Base-by-base conservation (phyloP, 257 asterid species). In the Sherardia arvensis region DNA sequence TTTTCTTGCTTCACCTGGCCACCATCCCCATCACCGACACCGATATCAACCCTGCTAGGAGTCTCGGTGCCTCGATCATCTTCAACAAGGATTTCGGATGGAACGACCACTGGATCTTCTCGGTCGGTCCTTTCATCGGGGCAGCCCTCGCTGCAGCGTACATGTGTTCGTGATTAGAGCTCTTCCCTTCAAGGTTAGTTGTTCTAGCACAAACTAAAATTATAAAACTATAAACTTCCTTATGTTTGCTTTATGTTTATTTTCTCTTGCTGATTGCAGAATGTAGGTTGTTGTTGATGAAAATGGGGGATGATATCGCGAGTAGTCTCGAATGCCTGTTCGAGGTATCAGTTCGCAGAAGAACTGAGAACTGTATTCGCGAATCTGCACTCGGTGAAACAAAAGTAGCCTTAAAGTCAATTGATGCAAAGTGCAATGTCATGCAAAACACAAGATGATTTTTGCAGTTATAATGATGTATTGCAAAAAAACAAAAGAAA, bases 111-210 rank as follows among this genome's bases (percentile, higher is more conserved):
- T 83, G 91, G 91, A 80, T 83, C 5, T 86, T 86, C 79, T 86
- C 90, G 94, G 88, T 83, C 34, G 94, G 94, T n/a, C 94, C 94
- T 8, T 78, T 86, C 63, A 7, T 86, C 4, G 94, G 94, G 73
- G 94, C 94, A 36, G 84, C 84, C 20, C 75, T 77, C 33, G 94
- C 94, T 17, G 88, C 94, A 18, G 51, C 83, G 71, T 86, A 86
- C 94, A 86, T 47, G 83, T 81, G 20, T 79, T 66, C 65, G 71
- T 86, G 33, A 76, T 86, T 27, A 70, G 94, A 68, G 94, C 88
- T 1, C 62, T 88, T 18, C 84, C 90, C n/a, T 81, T 56, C 81
- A 83, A 74, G 95, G 95, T 86, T 57, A n/a, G n/a, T n/a, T 17
- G n/a, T n/a, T n/a, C n/a, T n/a, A 5, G 5, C 5, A 9, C 18